phyloP scores from a whole-genome alignment of 257 asterid genomes.

The Solanum clarkiae region DNA sequence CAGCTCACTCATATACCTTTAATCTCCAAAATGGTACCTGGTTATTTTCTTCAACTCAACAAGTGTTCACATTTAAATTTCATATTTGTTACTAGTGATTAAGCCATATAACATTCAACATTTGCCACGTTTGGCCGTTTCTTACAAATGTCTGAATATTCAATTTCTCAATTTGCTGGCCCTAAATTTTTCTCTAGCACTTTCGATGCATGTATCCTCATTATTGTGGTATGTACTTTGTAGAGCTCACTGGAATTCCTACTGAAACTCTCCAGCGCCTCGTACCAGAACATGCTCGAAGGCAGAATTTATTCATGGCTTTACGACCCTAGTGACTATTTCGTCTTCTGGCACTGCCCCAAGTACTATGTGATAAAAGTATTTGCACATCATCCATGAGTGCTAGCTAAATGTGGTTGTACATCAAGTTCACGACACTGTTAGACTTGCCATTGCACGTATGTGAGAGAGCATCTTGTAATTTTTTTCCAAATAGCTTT shows the following conservation, averaged over 20 bases:
- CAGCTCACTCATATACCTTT: not conserved
- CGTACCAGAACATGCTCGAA: constrained; percentile 91
- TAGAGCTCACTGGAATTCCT: constrained; percentile 84
- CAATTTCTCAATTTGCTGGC: not conserved
- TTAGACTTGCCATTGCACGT: not conserved
- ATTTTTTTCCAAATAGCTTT: not conserved
- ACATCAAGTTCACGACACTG: not conserved
- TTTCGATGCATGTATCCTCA: not conserved
- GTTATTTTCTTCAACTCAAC: not conserved
- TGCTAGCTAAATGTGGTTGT: not conserved
- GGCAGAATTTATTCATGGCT: constrained; percentile 96
- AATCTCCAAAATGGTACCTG: not conserved
- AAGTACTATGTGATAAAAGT: constrained; percentile 6
- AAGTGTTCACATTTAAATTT: not conserved
- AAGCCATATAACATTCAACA: not conserved
- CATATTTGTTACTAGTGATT: not conserved
- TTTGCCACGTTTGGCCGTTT: not conserved
- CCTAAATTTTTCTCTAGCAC: not conserved
- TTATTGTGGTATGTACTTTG: not conserved
- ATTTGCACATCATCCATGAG: not conserved
- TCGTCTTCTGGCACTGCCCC: not conserved
- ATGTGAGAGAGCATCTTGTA: not conserved
- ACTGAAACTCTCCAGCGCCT: constrained; percentile 74
- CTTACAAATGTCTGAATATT: not conserved
- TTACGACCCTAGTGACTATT: constrained; percentile 44